Evolutionary conservation across 768 basidiomycete species (phyloP), one percentile per base, ranked within the genome.

Genomic region (Cubamyces lactineus): DNA sequence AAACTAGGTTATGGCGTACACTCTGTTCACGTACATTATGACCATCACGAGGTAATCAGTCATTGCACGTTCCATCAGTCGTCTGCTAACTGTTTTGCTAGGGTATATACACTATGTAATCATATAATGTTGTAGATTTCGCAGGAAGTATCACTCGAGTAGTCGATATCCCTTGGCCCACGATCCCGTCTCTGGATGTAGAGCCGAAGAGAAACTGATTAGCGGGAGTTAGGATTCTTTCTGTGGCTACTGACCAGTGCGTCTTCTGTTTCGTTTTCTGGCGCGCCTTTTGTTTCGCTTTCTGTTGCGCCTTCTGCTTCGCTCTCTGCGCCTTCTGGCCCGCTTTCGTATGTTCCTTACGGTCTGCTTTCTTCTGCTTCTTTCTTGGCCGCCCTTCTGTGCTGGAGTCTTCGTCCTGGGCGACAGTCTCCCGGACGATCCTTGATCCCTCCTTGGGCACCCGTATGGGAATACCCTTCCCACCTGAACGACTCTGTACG

Each of bases 71-170:
- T 42, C 26, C 11, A 54, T 7, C 2, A n/a, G 16, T 42, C 4
- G 19, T 39, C 3, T 15, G 23, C 39, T 53, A 16, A 45, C 28
- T 23, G 7, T 39, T n/a, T 17, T 42, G 7, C 16, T 43, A 45
- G 43, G 42, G 30, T 45, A n/a, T 15, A 17, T 62, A 62, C 21
- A 16, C 15, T 47, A 52, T 54, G 57, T 58, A 53, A 49, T 48
- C 41, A 52, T 54, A 52, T 58, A 53, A 49, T 48, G 49, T 6
- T 42, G 43, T 58, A 53, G 41, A 58, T 7, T 8, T 17, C 39
- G 12, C 21, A 15, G 23, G 53, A 59, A 17, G 26, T n/a, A 21
- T 3, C 19, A 47, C 11, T 26, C 40, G 30, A 55, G 19, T 26
- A 11, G 17, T 45, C 40, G 15, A 46, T 43, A 16, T 24, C 47